Base-by-base conservation (phyloP, 2,329 filamentous ascomycete genomes). In the Alternaria conjuncta region DNA sequence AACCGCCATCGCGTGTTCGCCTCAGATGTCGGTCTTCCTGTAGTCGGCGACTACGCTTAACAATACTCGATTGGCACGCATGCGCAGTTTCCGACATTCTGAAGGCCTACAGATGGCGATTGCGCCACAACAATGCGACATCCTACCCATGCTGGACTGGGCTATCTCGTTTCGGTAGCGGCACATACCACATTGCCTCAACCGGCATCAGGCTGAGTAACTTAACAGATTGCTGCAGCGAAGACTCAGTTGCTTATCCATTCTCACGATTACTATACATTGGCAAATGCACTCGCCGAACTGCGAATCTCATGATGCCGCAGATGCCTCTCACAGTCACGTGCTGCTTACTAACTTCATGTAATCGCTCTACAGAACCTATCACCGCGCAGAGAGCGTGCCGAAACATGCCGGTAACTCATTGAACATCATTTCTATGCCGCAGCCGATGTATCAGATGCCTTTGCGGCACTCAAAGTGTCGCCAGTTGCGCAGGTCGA, bases 271-370 rank as follows among this genome's bases (percentile, higher is more conserved):
- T 25, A 25, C 6, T 25, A 25, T 7, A 21, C 30, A 10, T 13
- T 53, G 20, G 49, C 36, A 41, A 10, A 53, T 25, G 20, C 30
- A 53, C 15, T 13, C 28, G 49, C 49, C 30, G 20, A 53, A 41
- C 3, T 28, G n/a, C 13, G 30, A 5, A 51, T 41, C 1, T 9
- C 30, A 53, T 21, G 15, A 41, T 53, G 28, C 49, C 30, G 30
- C 30, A 36, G 13, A 15, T 25, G 28, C 23, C 15, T 23, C 21
- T 12, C 20, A 18, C 20, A 41, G 28, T 53, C 30, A 53, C 49
- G 30, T 25, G 30, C 6, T 53, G 15, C 49, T 53, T 53, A 23
- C 15, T 11, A 41, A 25, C 20, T 36, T 3, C 20, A 25, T 53
- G 49, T 21, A 9, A 36, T 26, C 25, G n/a, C 15, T 28, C 4